Base-by-base conservation (phyloP, 2,329 filamentous ascomycete genomes). In the Trichoderma pleuroti region DNA sequence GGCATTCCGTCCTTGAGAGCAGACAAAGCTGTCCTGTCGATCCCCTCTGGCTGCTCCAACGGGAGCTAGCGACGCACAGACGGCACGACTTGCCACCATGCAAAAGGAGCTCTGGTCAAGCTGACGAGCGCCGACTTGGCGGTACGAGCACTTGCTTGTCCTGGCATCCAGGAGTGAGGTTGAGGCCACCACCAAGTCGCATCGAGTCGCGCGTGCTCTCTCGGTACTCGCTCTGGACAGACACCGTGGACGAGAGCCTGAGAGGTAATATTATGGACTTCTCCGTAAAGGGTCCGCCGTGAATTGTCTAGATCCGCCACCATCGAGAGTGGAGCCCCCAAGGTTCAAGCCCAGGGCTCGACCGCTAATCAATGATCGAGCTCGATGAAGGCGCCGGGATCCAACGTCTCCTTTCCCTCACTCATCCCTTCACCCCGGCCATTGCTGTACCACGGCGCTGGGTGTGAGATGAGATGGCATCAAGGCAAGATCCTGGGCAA, bases 1-100 rank as follows among this genome's bases (percentile, higher is more conserved):
- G n/a, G n/a, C n/a, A n/a, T n/a, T n/a, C n/a, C n/a, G n/a, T n/a
- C n/a, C n/a, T n/a, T n/a, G n/a, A n/a, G 39, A 28, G 39, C 49
- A 52, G 11, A 21, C 42, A 24, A 14, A 52, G 46, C 14, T 32
- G 30, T 49, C 63, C 14, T 32, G 30, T 49, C 63, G 49, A 66
- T 34, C 28, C 21, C 63, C 49, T 39, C 49, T 49, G 30, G 34
- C 24, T 59, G 64, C 52, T 59, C 7, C 11, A 42, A 39, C 68
- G 68, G 68, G 62, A 70, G 62, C 68, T 70, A 70, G 61, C 56
- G 62, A 64, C 62, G 68, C 68, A 70, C 68, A 70, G 68, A 66
- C 68, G 46, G 59, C 56, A 62, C 56, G 68, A 66, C 21, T 70
- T 54, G 61, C 54, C 68, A 61, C 60, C 60, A 70, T 49, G 39